phyloP scores from a whole-genome alignment of 2,329 filamentous ascomycete species.

The Alternaria sp. region DNA sequence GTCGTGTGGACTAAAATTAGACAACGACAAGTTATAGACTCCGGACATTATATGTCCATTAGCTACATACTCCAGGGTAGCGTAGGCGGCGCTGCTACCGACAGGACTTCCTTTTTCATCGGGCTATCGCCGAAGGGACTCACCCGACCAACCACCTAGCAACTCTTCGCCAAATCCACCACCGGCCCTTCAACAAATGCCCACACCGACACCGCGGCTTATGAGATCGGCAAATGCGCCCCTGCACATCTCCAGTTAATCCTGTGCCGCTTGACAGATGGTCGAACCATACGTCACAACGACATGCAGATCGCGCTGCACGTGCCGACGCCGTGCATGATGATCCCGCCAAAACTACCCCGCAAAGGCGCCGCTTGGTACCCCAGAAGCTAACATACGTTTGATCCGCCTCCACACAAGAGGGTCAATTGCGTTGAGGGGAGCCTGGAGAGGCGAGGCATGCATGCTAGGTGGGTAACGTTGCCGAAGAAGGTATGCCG shows the following conservation, averaged over 20 bases:
- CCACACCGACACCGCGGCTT: conserved; percentile 12
- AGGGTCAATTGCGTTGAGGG: conserved; percentile 9
- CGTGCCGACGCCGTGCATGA: conserved; percentile 8
- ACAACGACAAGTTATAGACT: background rate
- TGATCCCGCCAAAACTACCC: conserved; percentile 28
- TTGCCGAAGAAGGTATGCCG: conserved; percentile 21
- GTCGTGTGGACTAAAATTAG: background rate
- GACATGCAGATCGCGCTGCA: conserved; percentile 15
- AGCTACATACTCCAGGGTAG: background rate
- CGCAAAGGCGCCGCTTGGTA: conserved; percentile 25
- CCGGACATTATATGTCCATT: background rate
- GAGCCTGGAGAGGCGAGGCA: background rate
- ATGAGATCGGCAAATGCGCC: conserved; percentile 18
- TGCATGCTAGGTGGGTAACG: conserved; percentile 6
- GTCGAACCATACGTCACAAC: conserved; percentile 22
- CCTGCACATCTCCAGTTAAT: conserved; percentile 3
- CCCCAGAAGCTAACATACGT: conserved; percentile 23
- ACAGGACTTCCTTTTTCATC: background rate
- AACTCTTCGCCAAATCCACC: background rate
- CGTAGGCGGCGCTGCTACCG: conserved; percentile 4
- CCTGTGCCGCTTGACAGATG: background rate
- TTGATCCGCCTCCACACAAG: conserved; percentile 16
- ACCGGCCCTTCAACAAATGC: conserved; percentile 6
- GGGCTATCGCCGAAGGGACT: conserved; percentile 2
- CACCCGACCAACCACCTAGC: background rate